Evolutionary conservation across 176 grass and related monocot species (phyloP).

Genomic region (Musa troglodytarum): DNA sequence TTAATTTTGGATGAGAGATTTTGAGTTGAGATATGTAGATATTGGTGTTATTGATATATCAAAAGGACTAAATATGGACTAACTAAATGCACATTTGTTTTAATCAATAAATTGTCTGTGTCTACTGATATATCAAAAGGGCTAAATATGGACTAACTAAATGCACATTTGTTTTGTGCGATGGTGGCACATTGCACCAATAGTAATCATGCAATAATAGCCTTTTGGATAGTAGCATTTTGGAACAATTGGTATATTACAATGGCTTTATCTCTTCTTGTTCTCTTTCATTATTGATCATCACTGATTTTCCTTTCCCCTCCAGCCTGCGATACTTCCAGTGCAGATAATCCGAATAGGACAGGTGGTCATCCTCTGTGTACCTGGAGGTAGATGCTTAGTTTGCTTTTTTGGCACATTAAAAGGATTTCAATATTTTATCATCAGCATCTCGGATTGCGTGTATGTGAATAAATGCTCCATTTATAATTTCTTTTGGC

Average conservation of each 20-base stretch:
- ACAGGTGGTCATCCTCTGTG: slow-evolving; percentile 80
- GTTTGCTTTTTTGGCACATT: slow-evolving; percentile 5
- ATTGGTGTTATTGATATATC: too few species aligned
- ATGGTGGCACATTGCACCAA: too few species aligned
- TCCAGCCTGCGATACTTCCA: slow-evolving; percentile 91
- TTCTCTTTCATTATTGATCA: not conserved
- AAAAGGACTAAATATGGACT: too few species aligned
- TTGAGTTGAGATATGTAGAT: too few species aligned
- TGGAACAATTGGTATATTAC: not conserved
- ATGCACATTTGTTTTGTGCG: too few species aligned
- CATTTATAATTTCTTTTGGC: not conserved
- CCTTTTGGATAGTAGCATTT: too few species aligned
- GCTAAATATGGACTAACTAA: too few species aligned
- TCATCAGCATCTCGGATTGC: not conserved
- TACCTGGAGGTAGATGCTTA: slow-evolving; percentile 78
- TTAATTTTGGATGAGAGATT: too few species aligned
- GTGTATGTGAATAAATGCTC: not conserved
- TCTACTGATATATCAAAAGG: too few species aligned
- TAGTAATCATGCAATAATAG: too few species aligned
- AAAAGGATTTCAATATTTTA: not conserved
- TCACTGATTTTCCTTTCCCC: not conserved
- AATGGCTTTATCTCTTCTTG: not conserved
- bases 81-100: too few species aligned
- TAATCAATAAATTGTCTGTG: too few species aligned
- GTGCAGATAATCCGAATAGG: slow-evolving; percentile 87